These are phyloP conservation scores for Xylariaceae sp. DNA, from an alignment of 2,329 filamentous ascomycete species.

Conservation along the genomic window DNA sequence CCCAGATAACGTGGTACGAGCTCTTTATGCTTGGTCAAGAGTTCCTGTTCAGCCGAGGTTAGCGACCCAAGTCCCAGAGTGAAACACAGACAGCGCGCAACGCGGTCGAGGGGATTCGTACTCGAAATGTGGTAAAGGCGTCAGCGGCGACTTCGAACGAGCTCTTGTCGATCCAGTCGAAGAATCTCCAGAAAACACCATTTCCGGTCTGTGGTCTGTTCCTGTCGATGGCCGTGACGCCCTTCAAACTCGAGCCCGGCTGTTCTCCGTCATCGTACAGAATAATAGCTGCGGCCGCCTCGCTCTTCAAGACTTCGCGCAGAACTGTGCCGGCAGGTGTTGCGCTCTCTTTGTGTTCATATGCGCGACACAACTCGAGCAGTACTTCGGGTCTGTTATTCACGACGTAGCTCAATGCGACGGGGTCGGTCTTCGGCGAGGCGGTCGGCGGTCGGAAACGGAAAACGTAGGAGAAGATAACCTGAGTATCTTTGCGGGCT, in stretches of 20 bases:
- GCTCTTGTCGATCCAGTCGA: constrained; percentile 93
- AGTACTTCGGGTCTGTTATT: constrained; percentile 82
- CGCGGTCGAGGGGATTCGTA: constrained; percentile 36
- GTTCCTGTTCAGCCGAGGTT: constrained; percentile 49
- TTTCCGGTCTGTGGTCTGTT: constrained; percentile 69
- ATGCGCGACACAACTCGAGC: constrained; percentile 81
- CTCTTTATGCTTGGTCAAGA: constrained; percentile 89
- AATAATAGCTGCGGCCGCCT: constrained; percentile 84
- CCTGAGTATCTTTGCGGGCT: constrained; percentile 89
- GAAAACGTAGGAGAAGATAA: constrained; percentile 92
- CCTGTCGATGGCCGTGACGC: constrained; percentile 71
- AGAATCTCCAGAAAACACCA: constrained; percentile 95
- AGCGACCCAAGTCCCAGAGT: constrained; percentile 2
- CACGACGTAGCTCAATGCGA: constrained; percentile 84
- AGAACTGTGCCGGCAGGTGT: constrained; percentile 87
- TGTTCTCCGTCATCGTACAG: constrained; percentile 83
- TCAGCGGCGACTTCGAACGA: constrained; percentile 96
- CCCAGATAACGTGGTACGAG: constrained; percentile 82
- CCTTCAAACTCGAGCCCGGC: constrained; percentile 65
- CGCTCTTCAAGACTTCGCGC: constrained; percentile 81
- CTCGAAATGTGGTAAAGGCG: constrained; percentile 94
- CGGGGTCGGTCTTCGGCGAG: constrained; percentile 65
- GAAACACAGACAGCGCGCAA: background rate
- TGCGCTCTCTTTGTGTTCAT: constrained; percentile 84
- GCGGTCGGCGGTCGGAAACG: constrained; percentile 72